Evolutionary conservation across 805 yeast species (phyloP).

Genomic region (Lipomyces chichibuensis): DNA sequence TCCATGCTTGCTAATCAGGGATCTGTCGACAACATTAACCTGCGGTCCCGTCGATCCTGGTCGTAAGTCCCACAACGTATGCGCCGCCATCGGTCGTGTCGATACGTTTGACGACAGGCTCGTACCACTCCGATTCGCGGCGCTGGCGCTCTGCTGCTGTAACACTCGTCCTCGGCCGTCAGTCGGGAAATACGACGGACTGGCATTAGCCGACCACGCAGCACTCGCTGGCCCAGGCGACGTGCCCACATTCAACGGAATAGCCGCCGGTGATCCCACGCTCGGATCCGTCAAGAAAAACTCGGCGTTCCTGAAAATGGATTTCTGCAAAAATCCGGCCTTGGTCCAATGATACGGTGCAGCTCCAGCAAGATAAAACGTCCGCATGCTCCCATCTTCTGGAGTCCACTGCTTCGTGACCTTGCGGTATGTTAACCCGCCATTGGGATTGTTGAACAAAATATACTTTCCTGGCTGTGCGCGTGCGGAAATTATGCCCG

Average conservation of each 20-base stretch:
- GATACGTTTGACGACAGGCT: not conserved
- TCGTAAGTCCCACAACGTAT: constrained; percentile 8
- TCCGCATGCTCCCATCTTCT: constrained; percentile 27
- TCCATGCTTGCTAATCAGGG: not conserved
- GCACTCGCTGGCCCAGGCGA: constrained; percentile 4
- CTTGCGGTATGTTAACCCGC: constrained; percentile 34
- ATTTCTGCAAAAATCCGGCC: constrained; percentile 21
- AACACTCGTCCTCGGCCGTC: constrained; percentile 5
- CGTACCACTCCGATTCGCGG: not conserved
- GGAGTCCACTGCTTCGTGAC: constrained; percentile 34
- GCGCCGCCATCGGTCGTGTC: not conserved
- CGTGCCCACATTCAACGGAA: constrained; percentile 1
- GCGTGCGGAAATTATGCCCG: constrained; percentile 31
- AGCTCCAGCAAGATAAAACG: constrained; percentile 28
- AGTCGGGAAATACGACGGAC: not conserved
- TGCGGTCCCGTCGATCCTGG: constrained; percentile 11
- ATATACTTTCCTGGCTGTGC: constrained; percentile 34
- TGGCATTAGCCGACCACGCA: not conserved
- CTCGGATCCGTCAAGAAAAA: constrained; percentile 27
- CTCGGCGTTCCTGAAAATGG: constrained; percentile 17
- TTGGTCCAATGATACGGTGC: constrained; percentile 33
- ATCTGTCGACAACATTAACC: not conserved
- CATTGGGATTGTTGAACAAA: constrained; percentile 31
- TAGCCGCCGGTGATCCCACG: constrained; percentile 26
- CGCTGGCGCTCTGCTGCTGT: constrained; percentile 5